Conservation (phyloP, 306 rosid species). For the Parietaria judaica region DNA sequence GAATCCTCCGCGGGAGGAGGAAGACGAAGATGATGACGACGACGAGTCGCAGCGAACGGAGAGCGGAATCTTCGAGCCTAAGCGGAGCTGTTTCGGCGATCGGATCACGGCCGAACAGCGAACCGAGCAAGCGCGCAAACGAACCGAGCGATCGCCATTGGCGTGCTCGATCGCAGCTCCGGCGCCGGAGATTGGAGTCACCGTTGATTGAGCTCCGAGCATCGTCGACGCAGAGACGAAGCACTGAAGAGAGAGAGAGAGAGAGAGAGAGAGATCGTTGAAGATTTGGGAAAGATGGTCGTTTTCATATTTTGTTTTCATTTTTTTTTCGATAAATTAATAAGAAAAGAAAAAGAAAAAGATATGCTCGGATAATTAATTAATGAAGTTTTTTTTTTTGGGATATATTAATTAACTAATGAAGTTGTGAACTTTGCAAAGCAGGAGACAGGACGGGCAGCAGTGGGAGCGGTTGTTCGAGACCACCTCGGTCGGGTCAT, state of each 20-base stretch:
- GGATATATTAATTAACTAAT: no score
- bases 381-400: no score
- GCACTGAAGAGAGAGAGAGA: neutral
- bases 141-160: slow-evolving; percentile 22
- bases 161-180: slow-evolving; percentile 32
- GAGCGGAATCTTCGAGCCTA: neutral
- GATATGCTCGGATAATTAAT: no score
- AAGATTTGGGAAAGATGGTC: neutral
- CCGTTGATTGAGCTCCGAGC: slow-evolving; percentile 26
- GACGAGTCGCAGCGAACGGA: slow-evolving; percentile 54
- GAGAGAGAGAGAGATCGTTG: neutral
- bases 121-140: slow-evolving; percentile 4
- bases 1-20: slow-evolving; percentile 14
- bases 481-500: no score
- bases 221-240: slow-evolving; percentile 18
- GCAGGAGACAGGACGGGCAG: no score
- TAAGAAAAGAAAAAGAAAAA: no score
- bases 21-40: neutral
- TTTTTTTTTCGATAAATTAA: no score
- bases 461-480: no score
- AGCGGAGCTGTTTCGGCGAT: neutral
- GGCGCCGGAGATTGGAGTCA: slow-evolving; percentile 31
- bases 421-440: no score
- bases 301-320: neutral
- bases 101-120: neutral